phyloP scores from a whole-genome alignment of 202 grass and related monocot species.

The Setaria viridis region DNA sequence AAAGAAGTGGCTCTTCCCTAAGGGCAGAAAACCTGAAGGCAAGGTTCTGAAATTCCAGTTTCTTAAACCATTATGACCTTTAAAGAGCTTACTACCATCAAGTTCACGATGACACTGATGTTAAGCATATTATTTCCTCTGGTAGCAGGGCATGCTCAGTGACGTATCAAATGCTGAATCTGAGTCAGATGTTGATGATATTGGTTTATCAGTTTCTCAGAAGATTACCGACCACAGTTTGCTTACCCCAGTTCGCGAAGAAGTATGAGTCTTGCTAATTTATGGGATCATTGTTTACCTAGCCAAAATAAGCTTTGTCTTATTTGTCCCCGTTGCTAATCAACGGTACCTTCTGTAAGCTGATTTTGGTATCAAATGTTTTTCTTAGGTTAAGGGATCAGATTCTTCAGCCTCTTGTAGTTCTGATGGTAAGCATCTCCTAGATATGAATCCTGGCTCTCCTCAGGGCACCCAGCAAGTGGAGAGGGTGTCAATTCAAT shows the following conservation, averaged over 20 bases:
- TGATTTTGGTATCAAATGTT: conserved; percentile 27
- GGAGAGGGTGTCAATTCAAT: conserved; percentile 33
- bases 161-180: conserved; percentile 60
- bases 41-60: conserved; percentile 55
- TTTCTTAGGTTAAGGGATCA: conserved; percentile 57
- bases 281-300: neutral
- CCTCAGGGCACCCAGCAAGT: conserved; percentile 19
- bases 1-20: conserved; percentile 53
- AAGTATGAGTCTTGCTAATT: conserved; percentile 50
- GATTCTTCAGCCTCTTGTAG: conserved; percentile 56
- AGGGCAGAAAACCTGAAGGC: conserved; percentile 69
- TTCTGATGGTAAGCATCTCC: conserved; percentile 43
- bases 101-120: conserved; percentile 24
- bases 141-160: conserved; percentile 50
- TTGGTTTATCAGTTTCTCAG: conserved; percentile 51
- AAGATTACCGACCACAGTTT: conserved; percentile 49
- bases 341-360: neutral
- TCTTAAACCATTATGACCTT: conserved; percentile 19
- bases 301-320: neutral
- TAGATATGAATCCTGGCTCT: conserved; percentile 43
- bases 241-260: conserved; percentile 71
- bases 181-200: conserved; percentile 67
- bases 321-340: neutral
- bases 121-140: conserved; percentile 29
- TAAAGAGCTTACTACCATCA: neutral